Percentiles rank a stretch among this genome's conserved stretches.
These are phyloP conservation scores for Mycosphaerelloides madeirae DNA, from an alignment of 2,329 filamentous ascomycete genomes.

Conservation along the genomic window DNA sequence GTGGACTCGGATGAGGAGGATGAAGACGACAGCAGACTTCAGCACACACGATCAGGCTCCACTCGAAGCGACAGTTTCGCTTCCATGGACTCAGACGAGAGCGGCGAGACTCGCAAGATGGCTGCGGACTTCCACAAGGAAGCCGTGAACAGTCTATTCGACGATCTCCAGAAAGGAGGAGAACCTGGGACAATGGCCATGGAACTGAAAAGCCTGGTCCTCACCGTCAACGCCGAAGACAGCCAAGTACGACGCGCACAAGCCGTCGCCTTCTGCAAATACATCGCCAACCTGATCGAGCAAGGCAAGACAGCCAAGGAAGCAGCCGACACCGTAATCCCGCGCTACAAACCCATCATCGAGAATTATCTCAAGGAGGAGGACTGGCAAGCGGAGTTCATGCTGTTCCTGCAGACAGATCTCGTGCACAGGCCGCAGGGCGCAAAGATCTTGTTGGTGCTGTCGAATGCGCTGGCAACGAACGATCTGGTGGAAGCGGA, in stretches of 20 bases:
- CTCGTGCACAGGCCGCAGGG: conserved; percentile 62
- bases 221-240: conserved; percentile 86
- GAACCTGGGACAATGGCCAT: conserved; percentile 82
- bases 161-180: conserved; percentile 69
- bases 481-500: conserved; percentile 85
- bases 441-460: conserved; percentile 65
- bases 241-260: conserved; percentile 82
- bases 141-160: conserved; percentile 78
- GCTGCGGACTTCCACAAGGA: conserved; percentile 75
- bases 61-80: conserved; percentile 33
- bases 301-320: conserved; percentile 34
- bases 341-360: conserved; percentile 55
- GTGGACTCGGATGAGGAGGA: conserved; percentile 50
- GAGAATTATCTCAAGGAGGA: conserved; percentile 48
- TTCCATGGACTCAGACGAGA: conserved; percentile 59
- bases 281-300: conserved; percentile 66
- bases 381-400: conserved; percentile 76
- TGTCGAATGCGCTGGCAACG: conserved; percentile 80
- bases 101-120: conserved; percentile 37
- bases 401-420: conserved; percentile 76
- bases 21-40: conserved; percentile 39
- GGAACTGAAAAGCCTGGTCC: conserved; percentile 88
- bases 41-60: conserved; percentile 33
- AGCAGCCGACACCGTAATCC: conserved; percentile 40
- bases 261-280: conserved; percentile 77